Conservation (phyloP, 2,329 filamentous ascomycete species). For the Fusarium sp. region DNA sequence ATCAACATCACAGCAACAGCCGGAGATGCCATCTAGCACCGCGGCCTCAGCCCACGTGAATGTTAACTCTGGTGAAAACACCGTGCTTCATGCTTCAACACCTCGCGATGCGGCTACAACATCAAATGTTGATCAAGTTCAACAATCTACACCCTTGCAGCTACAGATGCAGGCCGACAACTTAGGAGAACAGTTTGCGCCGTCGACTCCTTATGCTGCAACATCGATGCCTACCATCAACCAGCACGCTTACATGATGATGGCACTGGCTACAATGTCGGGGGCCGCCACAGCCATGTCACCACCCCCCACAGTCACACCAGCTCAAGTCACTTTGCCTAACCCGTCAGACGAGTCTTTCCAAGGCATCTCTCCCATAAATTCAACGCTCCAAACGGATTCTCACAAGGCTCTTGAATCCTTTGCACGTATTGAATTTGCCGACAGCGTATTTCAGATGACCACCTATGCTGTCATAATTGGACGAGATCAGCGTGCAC, state of each 20-base stretch:
- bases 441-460: constrained; percentile 82
- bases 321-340: constrained; percentile 57
- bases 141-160: constrained; percentile 36
- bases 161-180: constrained; percentile 24
- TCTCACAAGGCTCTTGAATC: constrained; percentile 60
- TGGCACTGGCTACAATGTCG: constrained; percentile 55
- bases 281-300: constrained; percentile 50
- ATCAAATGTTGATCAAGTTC: constrained; percentile 12
- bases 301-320: constrained; percentile 56
- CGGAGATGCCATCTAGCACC: constrained; percentile 27
- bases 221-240: constrained; percentile 47
- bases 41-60: constrained; percentile 17
- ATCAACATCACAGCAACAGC: constrained; percentile 26
- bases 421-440: constrained; percentile 72
- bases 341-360: constrained; percentile 47
- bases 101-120: constrained; percentile 10
- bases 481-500: constrained; percentile 72
- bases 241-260: constrained; percentile 56
- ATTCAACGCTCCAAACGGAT: constrained; percentile 48
- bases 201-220: constrained; percentile 48
- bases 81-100: constrained; percentile 36
- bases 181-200: constrained; percentile 42
- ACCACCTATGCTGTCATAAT: constrained; percentile 78
- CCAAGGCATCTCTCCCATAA: constrained; percentile 43
- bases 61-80: constrained; percentile 28